These are phyloP conservation scores for Leucaena leucocephala DNA, from an alignment of 306 rosid genomes.

Conservation along the genomic window DNA sequence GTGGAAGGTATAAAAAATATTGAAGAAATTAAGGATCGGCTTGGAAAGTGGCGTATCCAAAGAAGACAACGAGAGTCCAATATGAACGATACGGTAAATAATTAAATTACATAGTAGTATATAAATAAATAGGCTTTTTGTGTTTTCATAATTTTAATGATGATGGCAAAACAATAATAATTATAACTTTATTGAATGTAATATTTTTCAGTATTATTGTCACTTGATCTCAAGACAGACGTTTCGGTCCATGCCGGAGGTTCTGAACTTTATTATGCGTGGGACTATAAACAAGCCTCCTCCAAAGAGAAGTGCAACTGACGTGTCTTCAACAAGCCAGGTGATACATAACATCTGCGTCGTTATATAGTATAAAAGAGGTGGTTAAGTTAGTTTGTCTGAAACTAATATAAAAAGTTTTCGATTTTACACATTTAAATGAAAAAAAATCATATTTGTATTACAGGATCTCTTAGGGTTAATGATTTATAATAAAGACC, in stretches of 20 bases:
- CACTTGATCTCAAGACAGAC: background rate
- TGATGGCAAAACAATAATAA: background rate
- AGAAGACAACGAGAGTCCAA: background rate
- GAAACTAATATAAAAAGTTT: no score
- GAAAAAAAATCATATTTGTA: no score
- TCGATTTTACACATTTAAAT: no score
- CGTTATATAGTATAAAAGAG: no score
- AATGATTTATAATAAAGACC: no score
- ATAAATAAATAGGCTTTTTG: no score
- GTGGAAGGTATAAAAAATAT: background rate
- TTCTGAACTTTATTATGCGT: background rate
- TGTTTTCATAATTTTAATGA: background rate
- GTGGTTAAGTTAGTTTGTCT: no score
- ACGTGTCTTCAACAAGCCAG: background rate
- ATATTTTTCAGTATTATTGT: background rate
- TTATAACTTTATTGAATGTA: background rate
- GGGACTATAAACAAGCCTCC: background rate
- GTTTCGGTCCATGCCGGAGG: background rate
- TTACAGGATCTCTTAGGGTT: no score
- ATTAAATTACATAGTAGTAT: no score
- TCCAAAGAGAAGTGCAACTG: background rate
- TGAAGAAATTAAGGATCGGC: background rate
- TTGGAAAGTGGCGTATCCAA: constrained; percentile 4
- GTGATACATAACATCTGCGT: background rate
- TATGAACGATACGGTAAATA: background rate